A percentile compares a stretch with the other conserved stretches of the same genome.
These are phyloP conservation scores for Setaria viridis DNA, from an alignment of 202 grass and related monocot species.

Conservation along the genomic window DNA sequence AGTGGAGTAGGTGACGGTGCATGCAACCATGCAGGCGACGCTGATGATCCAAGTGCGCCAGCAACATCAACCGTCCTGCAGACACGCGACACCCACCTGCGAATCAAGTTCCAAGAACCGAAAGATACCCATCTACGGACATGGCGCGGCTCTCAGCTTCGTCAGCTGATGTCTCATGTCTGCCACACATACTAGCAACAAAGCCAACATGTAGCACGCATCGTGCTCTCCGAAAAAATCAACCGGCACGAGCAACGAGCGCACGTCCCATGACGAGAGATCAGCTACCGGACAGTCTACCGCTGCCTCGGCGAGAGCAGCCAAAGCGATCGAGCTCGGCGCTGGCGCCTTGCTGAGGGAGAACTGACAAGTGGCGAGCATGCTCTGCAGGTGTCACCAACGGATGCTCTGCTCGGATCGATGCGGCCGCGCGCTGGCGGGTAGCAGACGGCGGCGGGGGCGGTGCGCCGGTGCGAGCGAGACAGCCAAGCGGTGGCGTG, in stretches of 20 bases:
- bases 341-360: background rate
- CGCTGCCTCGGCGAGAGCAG: background rate
- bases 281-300: background rate
- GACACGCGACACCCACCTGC: background rate
- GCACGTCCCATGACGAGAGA: background rate
- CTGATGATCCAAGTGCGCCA: background rate
- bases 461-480: background rate
- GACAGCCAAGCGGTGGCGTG: background rate
- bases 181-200: background rate
- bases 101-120: slow-evolving; percentile 18
- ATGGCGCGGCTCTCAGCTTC: background rate
- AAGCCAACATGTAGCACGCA: background rate
- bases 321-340: slow-evolving; percentile 2
- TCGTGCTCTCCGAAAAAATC: background rate
- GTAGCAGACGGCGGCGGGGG: background rate
- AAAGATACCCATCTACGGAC: background rate
- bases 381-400: slow-evolving; percentile 42
- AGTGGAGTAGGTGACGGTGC: background rate
- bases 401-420: background rate
- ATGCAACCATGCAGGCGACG: background rate
- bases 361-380: slow-evolving; percentile 22
- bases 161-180: background rate
- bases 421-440: background rate
- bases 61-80: background rate
- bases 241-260: background rate